Percentiles rank a stretch among this genome's conserved stretches.
Conservation (phyloP, 768 basidiomycete genomes). For the Boletus sp. region DNA sequence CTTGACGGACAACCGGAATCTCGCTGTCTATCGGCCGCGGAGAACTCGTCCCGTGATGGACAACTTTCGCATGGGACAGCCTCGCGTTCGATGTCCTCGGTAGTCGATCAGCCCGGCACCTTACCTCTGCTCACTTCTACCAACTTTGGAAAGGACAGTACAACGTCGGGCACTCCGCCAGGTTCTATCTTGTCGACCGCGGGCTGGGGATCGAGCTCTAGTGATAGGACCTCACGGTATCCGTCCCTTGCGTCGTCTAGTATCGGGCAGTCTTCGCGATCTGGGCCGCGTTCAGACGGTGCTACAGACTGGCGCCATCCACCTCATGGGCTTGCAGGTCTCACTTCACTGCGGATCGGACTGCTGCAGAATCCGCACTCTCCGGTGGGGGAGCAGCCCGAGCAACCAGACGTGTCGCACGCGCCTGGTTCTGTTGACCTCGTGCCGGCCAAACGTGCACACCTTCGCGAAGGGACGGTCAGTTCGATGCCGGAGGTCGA, state of each 20-base stretch:
- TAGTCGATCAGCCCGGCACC: neutral
- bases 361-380: conserved; percentile 22
- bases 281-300: conserved; percentile 10
- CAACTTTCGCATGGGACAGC: conserved; percentile 7
- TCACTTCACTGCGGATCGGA: conserved; percentile 12
- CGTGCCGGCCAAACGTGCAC: conserved; percentile 15
- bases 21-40: neutral
- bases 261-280: conserved; percentile 1
- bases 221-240: conserved; percentile 23
- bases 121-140: conserved; percentile 26
- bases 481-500: conserved; percentile 24
- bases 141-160: conserved; percentile 23
- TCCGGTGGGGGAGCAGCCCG: conserved; percentile 12
- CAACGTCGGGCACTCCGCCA: conserved; percentile 11
- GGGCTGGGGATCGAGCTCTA: conserved; percentile 14
- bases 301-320: conserved; percentile 24
- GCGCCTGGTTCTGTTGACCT: neutral
- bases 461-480: conserved; percentile 16
- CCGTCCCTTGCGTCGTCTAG: conserved; percentile 27
- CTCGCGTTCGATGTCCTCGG: conserved; percentile 9
- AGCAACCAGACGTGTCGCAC: neutral
- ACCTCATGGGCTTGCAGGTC: conserved; percentile 23
- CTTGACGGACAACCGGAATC: neutral
- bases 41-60: conserved; percentile 7
- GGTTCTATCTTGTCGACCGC: conserved; percentile 17